Evolutionary conservation across 2,329 filamentous ascomycete species (phyloP).

Genomic region (Aspergillus neotritici): DNA sequence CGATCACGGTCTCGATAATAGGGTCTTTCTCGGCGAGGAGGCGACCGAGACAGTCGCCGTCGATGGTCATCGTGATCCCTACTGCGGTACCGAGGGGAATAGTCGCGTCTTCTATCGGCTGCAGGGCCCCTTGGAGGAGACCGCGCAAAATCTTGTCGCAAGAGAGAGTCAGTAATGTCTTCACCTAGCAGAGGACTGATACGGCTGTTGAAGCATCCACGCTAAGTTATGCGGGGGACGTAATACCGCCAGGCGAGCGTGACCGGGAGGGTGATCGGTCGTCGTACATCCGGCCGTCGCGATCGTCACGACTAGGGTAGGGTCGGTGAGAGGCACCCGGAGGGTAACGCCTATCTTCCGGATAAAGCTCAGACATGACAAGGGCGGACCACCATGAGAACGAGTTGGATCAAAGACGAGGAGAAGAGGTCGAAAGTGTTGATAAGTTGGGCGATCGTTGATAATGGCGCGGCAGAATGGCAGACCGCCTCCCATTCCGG

Average conservation of each 20-base stretch:
- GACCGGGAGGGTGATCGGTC: conserved; percentile 39
- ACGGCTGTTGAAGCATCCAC: conserved; percentile 9
- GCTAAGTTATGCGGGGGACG: conserved; percentile 39
- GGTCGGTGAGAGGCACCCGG: conserved; percentile 19
- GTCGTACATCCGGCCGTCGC: conserved; percentile 44
- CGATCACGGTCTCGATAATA: conserved; percentile 42
- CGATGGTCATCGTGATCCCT: conserved; percentile 34
- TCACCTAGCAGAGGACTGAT: conserved; percentile 13
- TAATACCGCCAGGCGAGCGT: conserved; percentile 41
- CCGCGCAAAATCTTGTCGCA: conserved; percentile 33
- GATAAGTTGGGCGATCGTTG: too few relatives aligned
- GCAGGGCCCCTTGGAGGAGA: conserved; percentile 33
- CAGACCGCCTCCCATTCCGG: too few relatives aligned
- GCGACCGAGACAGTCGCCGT: conserved; percentile 29
- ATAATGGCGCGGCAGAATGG: too few relatives aligned
- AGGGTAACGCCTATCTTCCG: conserved; percentile 24
- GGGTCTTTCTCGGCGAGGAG: conserved; percentile 32
- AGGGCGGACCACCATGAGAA: too few relatives aligned
- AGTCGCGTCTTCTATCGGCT: conserved; percentile 33
- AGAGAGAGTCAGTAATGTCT: conserved; percentile 35
- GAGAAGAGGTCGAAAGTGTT: not conserved
- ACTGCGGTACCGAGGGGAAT: conserved; percentile 27
- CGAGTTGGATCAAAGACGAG: conserved; percentile 6
- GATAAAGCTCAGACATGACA: conserved; percentile 25
- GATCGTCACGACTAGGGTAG: conserved; percentile 29